Conservation (phyloP, 768 basidiomycete species). For the Cyclocybe cylindracea region DNA sequence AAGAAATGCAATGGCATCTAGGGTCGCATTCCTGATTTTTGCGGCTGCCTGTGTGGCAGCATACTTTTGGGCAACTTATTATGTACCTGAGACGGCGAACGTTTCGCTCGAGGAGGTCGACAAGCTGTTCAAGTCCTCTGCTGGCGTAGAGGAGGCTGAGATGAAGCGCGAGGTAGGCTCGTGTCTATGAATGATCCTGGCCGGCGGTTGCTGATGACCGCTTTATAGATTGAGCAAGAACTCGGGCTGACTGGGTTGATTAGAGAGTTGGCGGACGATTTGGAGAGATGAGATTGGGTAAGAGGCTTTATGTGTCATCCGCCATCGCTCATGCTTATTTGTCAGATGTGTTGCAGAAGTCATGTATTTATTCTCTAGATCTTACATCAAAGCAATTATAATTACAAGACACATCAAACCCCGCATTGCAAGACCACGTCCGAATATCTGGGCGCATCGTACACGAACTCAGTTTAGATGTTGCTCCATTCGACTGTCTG, state of each 20-base stretch:
- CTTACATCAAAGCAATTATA: too few species aligned
- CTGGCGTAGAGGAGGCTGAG: conserved; percentile 51
- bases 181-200: neutral
- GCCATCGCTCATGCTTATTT: too few species aligned
- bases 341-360: too few species aligned
- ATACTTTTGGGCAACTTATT: conserved; percentile 69
- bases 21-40: conserved; percentile 71
- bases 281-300: too few species aligned
- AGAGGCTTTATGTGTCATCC: too few species aligned
- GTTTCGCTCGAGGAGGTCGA: conserved; percentile 80
- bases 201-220: neutral
- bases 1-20: conserved; percentile 21
- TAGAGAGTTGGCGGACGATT: conserved; percentile 30
- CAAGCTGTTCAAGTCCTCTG: conserved; percentile 60
- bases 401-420: too few species aligned
- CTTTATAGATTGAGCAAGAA: conserved; percentile 54
- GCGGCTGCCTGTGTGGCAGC: conserved; percentile 62
- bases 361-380: too few species aligned
- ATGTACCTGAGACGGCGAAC: conserved; percentile 78
- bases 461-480: too few species aligned
- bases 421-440: too few species aligned
- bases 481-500: too few species aligned
- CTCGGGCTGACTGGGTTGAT: conserved; percentile 52
- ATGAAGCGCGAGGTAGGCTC: conserved; percentile 54
- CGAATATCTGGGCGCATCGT: too few species aligned